A percentile compares a stretch with the other conserved stretches of the same genome.
These are phyloP conservation scores for Tanacetum coccineum DNA, from an alignment of 129 eudicot genomes.

Conservation along the genomic window DNA sequence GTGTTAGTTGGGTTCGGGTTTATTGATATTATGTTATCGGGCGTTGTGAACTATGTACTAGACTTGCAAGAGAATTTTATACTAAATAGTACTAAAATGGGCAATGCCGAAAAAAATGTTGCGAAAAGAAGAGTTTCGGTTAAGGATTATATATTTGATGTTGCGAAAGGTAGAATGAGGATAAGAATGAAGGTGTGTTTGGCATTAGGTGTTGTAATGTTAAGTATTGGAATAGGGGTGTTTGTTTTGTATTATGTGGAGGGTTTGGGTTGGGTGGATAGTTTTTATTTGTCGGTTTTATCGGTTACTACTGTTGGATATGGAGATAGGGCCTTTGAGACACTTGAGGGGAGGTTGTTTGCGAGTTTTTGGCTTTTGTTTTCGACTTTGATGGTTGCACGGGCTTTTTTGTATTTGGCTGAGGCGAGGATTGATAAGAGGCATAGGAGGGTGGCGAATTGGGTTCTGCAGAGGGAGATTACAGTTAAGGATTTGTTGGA, in stretches of 20 bases:
- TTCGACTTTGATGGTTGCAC: conserved; percentile 54
- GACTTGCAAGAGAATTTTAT: conserved; percentile 52
- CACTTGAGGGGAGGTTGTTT: conserved; percentile 45
- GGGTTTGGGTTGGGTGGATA: conserved; percentile 35
- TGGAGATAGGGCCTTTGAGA: conserved; percentile 53
- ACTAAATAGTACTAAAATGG: conserved; percentile 23
- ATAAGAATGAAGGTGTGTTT: conserved; percentile 50
- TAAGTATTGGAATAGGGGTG: conserved; percentile 49
- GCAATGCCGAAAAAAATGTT: background rate
- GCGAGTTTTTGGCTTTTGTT: conserved; percentile 54
- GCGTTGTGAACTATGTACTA: conserved; percentile 46
- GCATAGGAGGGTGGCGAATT: conserved; percentile 43
- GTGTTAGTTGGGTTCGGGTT: conserved; percentile 58
- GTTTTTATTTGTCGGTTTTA: conserved; percentile 43
- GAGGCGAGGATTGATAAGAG: conserved; percentile 58
- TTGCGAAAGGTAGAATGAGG: conserved; percentile 58
- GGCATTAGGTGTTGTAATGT: conserved; percentile 41
- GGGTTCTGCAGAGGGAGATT: conserved; percentile 50
- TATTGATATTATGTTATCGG: conserved; percentile 50
- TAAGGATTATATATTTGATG: conserved; percentile 36
- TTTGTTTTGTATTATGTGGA: conserved; percentile 37
- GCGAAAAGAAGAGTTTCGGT: conserved; percentile 15
- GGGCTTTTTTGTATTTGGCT: conserved; percentile 49
- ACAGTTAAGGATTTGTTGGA: conserved; percentile 46
- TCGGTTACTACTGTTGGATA: conserved; percentile 67